Base-by-base conservation (phyloP, 495 filamentous ascomycete species). In the Aspergillus biplanus region DNA sequence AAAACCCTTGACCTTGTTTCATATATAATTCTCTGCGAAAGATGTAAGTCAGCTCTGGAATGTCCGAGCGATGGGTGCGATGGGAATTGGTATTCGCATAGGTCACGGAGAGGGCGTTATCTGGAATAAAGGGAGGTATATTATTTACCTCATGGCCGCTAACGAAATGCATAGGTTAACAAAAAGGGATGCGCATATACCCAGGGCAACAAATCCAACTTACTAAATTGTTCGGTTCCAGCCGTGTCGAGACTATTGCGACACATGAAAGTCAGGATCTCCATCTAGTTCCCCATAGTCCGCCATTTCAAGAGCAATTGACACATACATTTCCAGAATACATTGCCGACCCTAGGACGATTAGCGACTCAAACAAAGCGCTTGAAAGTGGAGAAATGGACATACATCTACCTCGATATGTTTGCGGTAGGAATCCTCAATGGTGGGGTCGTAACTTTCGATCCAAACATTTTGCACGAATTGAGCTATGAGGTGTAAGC, bases 381-480 rank as follows among this genome's bases (percentile, higher is more conserved):
- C 48, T 44, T 5, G 48, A 53, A 33, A 11, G 48, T 48, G 27
- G 15, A 12, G 52, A 39, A 86, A 85, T 75, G 13, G 15, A 76
- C 78, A 73, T 78, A 98, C 94, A 85, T 98, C 95, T 62, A 99
- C 92, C 66, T 94, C 87, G 46, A 97, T 89, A 67, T 94, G 91
- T 71, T 97, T 97, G 52, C 93, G 83, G 75, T 98, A 99, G 48
- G 95, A 97, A 78, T 99, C 93, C 78, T 99, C 95, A 71, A 99
- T 98, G 8, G 95, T 99, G 5, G 95, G 95, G 76, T 99, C 95
- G 78, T 99, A 99, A 75, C 90, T 93, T 78, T 99, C 95, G 72
- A 99, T 97, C 92, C 96, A 99, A 50, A 97, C 91, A 82, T 97
- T 96, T 75, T 98, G 95, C 18, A 98, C 95, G 75, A 99, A 99